Conservation (phyloP, 2,329 filamentous ascomycete species). For the Byssochlamys sp. region DNA sequence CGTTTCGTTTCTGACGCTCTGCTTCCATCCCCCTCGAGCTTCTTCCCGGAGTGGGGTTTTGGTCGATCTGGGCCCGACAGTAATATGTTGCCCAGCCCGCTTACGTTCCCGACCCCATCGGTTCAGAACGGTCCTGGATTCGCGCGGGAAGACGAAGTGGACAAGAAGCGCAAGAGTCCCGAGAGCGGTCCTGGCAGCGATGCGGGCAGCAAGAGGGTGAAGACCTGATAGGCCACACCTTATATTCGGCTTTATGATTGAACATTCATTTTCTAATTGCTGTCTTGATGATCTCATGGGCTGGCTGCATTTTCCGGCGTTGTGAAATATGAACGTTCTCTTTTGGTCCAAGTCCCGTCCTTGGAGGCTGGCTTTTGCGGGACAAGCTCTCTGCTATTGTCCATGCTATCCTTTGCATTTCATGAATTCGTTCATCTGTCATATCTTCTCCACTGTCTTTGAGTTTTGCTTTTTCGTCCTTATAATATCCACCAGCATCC, state of each 20-base stretch:
- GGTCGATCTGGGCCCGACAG: constrained; percentile 53
- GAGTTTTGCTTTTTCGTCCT: not conserved
- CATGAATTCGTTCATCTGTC: not conserved
- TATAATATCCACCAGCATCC: not conserved
- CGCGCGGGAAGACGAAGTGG: constrained; percentile 32
- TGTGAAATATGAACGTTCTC: not conserved
- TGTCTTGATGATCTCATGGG: not conserved
- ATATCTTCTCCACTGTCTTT: not conserved
- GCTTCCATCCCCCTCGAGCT: constrained; percentile 79
- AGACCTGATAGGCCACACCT: constrained; percentile 18
- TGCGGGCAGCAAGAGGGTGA: constrained; percentile 30
- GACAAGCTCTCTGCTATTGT: not conserved
- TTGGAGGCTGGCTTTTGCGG: not conserved
- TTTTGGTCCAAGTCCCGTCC: not conserved
- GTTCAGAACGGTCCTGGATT: constrained; percentile 33
- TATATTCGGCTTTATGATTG: not conserved
- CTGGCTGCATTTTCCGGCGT: not conserved
- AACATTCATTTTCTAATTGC: not conserved
- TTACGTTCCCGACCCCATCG: constrained; percentile 80
- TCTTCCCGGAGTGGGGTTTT: constrained; percentile 87
- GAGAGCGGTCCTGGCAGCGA: constrained; percentile 26
- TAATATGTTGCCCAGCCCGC: constrained; percentile 81
- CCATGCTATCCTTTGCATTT: not conserved
- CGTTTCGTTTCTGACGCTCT: constrained; percentile 82
- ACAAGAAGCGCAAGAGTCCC: constrained; percentile 37